Conservation (phyloP, 2,329 filamentous ascomycete genomes). For the Colletotrichum sp. region DNA sequence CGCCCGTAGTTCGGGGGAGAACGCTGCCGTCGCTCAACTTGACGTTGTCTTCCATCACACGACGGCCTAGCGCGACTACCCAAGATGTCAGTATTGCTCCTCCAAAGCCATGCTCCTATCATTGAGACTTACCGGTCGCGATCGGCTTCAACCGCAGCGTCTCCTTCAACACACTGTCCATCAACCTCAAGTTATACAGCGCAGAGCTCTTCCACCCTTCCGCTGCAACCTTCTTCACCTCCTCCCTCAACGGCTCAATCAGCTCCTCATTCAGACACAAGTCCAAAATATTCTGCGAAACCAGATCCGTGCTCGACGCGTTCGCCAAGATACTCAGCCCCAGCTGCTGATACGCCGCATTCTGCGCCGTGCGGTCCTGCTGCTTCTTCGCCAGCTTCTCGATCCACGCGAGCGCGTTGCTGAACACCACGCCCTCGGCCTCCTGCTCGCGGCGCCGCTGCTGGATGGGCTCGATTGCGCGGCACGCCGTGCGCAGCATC, state of each 20-base stretch:
- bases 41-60: neutral
- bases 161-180: slow-evolving; percentile 49
- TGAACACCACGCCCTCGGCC: slow-evolving; percentile 26
- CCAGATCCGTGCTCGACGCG: slow-evolving; percentile 44
- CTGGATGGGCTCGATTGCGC: slow-evolving; percentile 38
- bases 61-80: neutral
- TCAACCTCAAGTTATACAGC: slow-evolving; percentile 40
- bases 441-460: slow-evolving; percentile 29
- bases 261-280: slow-evolving; percentile 42
- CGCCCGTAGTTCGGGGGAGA: neutral
- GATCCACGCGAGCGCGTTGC: slow-evolving; percentile 50
- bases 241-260: slow-evolving; percentile 44
- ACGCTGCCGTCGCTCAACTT: neutral
- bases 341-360: slow-evolving; percentile 71
- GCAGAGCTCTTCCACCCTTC: slow-evolving; percentile 39
- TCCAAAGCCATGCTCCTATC: neutral
- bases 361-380: slow-evolving; percentile 62
- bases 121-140: neutral
- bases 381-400: slow-evolving; percentile 29
- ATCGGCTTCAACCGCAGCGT: slow-evolving; percentile 29
- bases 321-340: slow-evolving; percentile 72
- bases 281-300: slow-evolving; percentile 43
- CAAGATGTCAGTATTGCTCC: neutral
- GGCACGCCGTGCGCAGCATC: slow-evolving; percentile 39
- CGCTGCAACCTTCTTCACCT: slow-evolving; percentile 40